Evolutionary conservation across 371 early-diverging fungal species (phyloP).

Genomic region (Funneliformis caledonium): DNA sequence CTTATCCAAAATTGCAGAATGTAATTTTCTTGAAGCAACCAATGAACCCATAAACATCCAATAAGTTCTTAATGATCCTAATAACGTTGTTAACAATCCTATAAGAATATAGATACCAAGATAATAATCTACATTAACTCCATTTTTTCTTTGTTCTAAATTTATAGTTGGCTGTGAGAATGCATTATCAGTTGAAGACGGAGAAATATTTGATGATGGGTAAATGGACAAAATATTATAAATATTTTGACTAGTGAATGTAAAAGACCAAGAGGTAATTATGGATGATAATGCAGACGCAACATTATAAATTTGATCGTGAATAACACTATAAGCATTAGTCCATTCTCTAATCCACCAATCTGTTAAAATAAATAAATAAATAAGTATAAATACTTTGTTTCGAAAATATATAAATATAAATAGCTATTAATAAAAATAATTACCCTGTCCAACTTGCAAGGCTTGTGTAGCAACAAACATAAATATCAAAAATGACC

Average conservation of each 20-base stretch:
- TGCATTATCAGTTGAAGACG: background rate
- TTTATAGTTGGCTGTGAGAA: slow-evolving; percentile 22
- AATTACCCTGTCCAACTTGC: slow-evolving; percentile 49
- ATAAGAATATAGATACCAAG: slow-evolving; percentile 47
- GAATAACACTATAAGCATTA: slow-evolving; percentile 9
- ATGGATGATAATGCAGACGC: slow-evolving; percentile 33
- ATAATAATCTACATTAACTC: slow-evolving; percentile 44
- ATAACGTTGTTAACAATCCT: slow-evolving; percentile 43
- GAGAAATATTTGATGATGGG: background rate
- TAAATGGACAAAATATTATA: background rate
- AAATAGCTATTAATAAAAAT: background rate
- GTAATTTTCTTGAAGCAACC: slow-evolving; percentile 53
- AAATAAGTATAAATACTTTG: too few species aligned
- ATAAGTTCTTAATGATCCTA: slow-evolving; percentile 47
- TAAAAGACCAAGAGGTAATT: background rate
- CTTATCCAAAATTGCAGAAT: slow-evolving; percentile 56
- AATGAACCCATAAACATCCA: slow-evolving; percentile 54
- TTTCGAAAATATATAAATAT: background rate
- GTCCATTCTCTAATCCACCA: slow-evolving; percentile 45
- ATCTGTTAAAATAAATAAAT: slow-evolving; percentile 19
- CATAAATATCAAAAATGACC: slow-evolving; percentile 55
- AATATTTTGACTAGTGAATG: background rate
- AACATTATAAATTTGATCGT: background rate
- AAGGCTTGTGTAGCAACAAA: slow-evolving; percentile 58
- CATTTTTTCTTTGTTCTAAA: slow-evolving; percentile 37